Base-by-base conservation (phyloP, 2,329 filamentous ascomycete species). In the Hypoxylon sp. region DNA sequence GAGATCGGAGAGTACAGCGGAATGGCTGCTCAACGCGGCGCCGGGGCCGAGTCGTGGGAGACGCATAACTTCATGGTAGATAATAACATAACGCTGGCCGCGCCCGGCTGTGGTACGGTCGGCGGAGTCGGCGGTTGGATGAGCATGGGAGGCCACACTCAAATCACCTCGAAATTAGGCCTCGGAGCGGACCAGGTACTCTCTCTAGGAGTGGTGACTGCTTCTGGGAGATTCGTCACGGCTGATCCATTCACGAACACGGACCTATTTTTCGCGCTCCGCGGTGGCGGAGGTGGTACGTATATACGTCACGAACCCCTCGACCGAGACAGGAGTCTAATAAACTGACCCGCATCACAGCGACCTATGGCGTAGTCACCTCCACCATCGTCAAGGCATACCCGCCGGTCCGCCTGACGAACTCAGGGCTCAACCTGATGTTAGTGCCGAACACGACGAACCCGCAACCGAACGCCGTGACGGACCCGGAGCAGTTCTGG, bases 241-340 rank as follows among this genome's bases (percentile, higher is more conserved):
- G 83, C 81, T 1, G 76, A 77, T 26, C 75, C 72, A 10, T 70
- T 72, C 2, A 67, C 78, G 8, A 80, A 85, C 48, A 49, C 72
- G 0, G 82, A 85, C 53, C 71, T 86, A 1, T 85, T 82, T 68
- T 86, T 80, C 79, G 83, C 83, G 2, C 69, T 84, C 2, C 73
- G 76, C 38, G 81, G 82, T 2, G 81, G 82, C 6, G 82, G 83
- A 1, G 78, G 77, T 26, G 79, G 81, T 71, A 68, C 50, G 56
- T 43, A 33, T 11, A 9, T 2, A 15, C 17, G 20, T n/a, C 17
- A 33, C 13, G 2, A 46, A 43, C 11, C 1, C 9, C 18, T 11
- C n/a, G 4, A 4, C 10, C 18, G 0, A 21, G 27, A 23, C 18
- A 45, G 42, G 29, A 5, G 2, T 42, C 24, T 37, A n/a, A n/a